A percentile compares a stretch with the other conserved stretches of the same genome.
These are phyloP conservation scores for Groenewaldozyma tartarivorans DNA, from an alignment of 805 yeast species.

Conservation along the genomic window DNA sequence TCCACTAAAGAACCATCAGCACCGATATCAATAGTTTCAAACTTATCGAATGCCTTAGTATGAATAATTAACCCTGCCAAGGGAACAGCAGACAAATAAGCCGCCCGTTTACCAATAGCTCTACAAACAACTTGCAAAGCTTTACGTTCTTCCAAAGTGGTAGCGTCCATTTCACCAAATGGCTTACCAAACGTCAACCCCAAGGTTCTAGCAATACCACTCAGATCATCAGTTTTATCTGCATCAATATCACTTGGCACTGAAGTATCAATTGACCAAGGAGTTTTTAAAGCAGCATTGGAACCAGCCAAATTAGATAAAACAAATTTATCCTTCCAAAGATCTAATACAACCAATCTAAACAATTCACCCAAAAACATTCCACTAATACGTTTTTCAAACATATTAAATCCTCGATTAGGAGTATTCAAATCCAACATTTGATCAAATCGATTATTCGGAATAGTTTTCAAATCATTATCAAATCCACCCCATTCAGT, in stretches of 20 bases:
- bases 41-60: constrained; percentile 56
- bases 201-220: constrained; percentile 15
- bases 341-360: constrained; percentile 61
- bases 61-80: constrained; percentile 68
- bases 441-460: constrained; percentile 68
- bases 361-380: constrained; percentile 89
- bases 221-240: constrained; percentile 65
- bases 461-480: constrained; percentile 65
- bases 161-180: constrained; percentile 4
- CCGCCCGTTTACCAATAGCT: constrained; percentile 83
- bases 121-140: constrained; percentile 66
- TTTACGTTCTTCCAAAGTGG: constrained; percentile 55
- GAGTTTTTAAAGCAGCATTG: constrained; percentile 36
- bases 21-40: constrained; percentile 81
- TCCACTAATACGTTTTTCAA: constrained; percentile 87
- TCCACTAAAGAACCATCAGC: constrained; percentile 94
- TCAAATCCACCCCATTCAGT: constrained; percentile 99
- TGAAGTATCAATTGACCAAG: constrained; percentile 74
- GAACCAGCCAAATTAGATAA: constrained; percentile 26
- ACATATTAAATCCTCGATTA: constrained; percentile 81
- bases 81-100: constrained; percentile 80
- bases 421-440: constrained; percentile 63
- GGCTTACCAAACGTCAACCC: constrained; percentile 55
- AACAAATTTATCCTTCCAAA: constrained; percentile 45
- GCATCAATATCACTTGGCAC: constrained; percentile 79